Evolutionary conservation across 441 rosid genomes (phyloP).

Genomic region (Adansonia rubrostipa): DNA sequence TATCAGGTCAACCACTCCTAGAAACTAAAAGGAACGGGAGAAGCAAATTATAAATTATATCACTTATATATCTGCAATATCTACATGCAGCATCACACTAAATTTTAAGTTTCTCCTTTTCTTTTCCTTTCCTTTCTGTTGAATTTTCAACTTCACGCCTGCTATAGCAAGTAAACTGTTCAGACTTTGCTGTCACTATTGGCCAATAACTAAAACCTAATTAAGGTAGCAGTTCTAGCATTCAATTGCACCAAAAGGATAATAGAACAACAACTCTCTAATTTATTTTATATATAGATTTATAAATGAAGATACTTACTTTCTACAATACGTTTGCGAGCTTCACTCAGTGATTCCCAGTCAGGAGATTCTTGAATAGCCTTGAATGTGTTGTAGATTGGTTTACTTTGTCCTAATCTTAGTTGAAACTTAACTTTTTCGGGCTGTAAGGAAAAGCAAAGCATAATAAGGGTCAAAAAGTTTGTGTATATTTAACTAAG

Average conservation of each 20-base stretch:
- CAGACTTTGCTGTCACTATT: neutral
- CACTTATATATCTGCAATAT: neutral
- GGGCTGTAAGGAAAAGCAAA: constrained; percentile 51
- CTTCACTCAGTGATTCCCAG: constrained; percentile 66
- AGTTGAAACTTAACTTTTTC: constrained; percentile 79
- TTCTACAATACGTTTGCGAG: constrained; percentile 76
- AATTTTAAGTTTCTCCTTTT: constrained; percentile 3
- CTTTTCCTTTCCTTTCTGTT: neutral
- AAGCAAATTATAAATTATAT: neutral
- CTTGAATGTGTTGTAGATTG: constrained; percentile 73
- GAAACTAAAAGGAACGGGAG: constrained; percentile 8
- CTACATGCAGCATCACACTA: neutral
- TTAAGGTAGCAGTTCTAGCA: neutral
- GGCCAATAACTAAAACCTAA: neutral
- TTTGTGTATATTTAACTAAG: constrained; percentile 4
- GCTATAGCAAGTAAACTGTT: neutral
- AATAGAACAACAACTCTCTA: neutral
- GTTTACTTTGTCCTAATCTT: constrained; percentile 79
- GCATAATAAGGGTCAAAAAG: constrained; percentile 28
- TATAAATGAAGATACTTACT: constrained; percentile 40
- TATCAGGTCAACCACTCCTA: constrained; percentile 25
- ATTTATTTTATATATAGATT: neutral
- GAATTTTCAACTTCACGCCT: neutral
- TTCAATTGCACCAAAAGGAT: neutral
- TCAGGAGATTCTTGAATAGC: constrained; percentile 71